Evolutionary conservation across 768 basidiomycete species (phyloP).

Genomic region (Pleurotus tuber-regium): DNA sequence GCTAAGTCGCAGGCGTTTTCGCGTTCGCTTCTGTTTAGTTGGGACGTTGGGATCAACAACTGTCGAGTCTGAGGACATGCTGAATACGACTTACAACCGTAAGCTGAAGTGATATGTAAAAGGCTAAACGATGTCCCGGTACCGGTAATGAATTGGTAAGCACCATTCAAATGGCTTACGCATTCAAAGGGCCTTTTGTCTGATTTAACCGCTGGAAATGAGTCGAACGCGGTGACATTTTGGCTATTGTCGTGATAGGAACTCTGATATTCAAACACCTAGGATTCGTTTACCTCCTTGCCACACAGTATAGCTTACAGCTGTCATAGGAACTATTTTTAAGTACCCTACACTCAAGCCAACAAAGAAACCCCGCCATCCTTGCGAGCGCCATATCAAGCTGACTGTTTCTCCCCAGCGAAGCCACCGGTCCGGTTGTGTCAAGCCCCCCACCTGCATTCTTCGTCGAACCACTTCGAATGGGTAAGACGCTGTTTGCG

Average conservation of each 20-base stretch:
- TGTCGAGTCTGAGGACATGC: conserved; percentile 1
- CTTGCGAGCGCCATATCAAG: conserved; percentile 62
- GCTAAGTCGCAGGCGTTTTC: conserved; percentile 46
- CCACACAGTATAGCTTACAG: conserved; percentile 91
- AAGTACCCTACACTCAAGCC: conserved; percentile 90
- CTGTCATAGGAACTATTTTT: conserved; percentile 95
- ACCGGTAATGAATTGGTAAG: background rate
- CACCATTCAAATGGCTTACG: background rate
- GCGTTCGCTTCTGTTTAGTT: conserved; percentile 47
- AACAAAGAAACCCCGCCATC: conserved; percentile 88
- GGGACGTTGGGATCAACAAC: background rate
- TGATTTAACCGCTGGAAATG: too few species aligned
- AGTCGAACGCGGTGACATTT: too few species aligned
- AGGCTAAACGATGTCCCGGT: background rate
- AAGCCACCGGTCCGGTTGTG: conserved; percentile 72
- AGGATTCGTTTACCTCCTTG: conserved; percentile 67
- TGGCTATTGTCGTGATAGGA: background rate
- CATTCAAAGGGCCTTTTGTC: background rate
- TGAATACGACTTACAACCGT: background rate
- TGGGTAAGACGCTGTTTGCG: conserved; percentile 91
- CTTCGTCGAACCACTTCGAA: conserved; percentile 89
- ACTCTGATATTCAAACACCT: conserved; percentile 29
- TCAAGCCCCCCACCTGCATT: conserved; percentile 94
- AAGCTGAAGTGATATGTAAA: background rate
- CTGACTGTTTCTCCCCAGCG: conserved; percentile 77